Percentiles rank a stretch among this genome's conserved stretches.
Evolutionary conservation across 352 stramenopile species (phyloP).

Genomic region (Pythium utonaiense): DNA sequence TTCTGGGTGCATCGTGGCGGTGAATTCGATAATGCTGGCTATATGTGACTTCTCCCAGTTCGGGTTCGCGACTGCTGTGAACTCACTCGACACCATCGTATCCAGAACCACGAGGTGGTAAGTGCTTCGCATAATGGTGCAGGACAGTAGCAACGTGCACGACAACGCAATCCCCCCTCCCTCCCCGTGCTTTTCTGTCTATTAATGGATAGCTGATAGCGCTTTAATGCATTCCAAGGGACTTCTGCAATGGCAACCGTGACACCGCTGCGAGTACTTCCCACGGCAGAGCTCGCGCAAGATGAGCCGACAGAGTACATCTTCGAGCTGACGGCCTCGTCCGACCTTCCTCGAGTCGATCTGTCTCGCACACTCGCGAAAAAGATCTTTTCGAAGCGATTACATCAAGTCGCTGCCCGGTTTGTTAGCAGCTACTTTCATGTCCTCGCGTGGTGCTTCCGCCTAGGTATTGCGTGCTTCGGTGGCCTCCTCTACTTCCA

Average conservation of each 20-base stretch:
- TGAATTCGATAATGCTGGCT: too few relatives aligned
- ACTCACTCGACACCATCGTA: too few relatives aligned
- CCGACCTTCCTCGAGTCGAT: background rate
- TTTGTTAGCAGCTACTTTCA: slow-evolving; percentile 3
- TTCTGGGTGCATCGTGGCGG: too few relatives aligned
- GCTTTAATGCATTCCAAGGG: too few relatives aligned
- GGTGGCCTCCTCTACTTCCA: background rate
- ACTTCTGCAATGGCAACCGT: background rate
- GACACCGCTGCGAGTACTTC: background rate
- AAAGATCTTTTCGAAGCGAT: background rate
- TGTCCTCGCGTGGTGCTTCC: slow-evolving; percentile 1
- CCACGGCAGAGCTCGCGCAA: background rate
- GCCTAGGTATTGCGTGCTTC: slow-evolving; percentile 4
- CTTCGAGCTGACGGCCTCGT: background rate
- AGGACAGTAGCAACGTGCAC: too few relatives aligned
- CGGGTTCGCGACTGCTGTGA: too few relatives aligned
- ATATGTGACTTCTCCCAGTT: too few relatives aligned
- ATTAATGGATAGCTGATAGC: too few relatives aligned
- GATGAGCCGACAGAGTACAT: background rate
- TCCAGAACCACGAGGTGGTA: too few relatives aligned
- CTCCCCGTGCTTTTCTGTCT: too few relatives aligned
- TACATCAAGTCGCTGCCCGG: background rate
- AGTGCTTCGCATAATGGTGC: too few relatives aligned
- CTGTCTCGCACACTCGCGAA: background rate
- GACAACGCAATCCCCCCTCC: too few relatives aligned